A percentile compares a stretch with the other conserved stretches of the same genome.
These are phyloP conservation scores for Scolecobasidium constrictum DNA, from an alignment of 2,329 filamentous ascomycete genomes.

Conservation along the genomic window DNA sequence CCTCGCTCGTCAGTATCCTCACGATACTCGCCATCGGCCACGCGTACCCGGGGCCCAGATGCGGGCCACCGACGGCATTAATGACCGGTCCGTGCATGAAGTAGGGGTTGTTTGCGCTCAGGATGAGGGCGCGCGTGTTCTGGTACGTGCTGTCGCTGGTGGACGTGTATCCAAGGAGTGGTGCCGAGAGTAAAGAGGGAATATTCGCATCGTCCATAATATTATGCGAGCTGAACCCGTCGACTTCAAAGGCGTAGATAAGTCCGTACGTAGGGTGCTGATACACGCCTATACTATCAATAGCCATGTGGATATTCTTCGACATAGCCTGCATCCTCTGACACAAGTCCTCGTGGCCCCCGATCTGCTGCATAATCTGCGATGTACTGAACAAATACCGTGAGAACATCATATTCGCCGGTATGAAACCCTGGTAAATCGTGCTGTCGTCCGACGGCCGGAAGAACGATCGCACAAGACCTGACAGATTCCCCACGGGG, in stretches of 20 bases:
- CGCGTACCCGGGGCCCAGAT: conserved; percentile 33
- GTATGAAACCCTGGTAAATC: conserved; percentile 39
- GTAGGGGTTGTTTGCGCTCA: conserved; percentile 37
- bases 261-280: conserved; percentile 24
- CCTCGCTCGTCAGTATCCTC: conserved; percentile 36
- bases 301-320: conserved; percentile 27
- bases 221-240: conserved; percentile 36
- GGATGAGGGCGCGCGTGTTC: conserved; percentile 34
- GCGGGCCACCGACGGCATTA: conserved; percentile 37
- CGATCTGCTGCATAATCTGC: conserved; percentile 26
- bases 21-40: conserved; percentile 44
- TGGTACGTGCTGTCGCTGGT: conserved; percentile 30
- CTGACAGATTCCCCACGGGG: conserved; percentile 36
- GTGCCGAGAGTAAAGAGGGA: conserved; percentile 53
- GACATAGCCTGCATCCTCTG: conserved; percentile 47
- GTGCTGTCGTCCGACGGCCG: conserved; percentile 39
- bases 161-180: conserved; percentile 48
- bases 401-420: conserved; percentile 60
- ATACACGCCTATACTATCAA: conserved; percentile 34
- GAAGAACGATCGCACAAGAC: conserved; percentile 38
- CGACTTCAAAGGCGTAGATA: conserved; percentile 38
- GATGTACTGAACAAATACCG: conserved; percentile 46
- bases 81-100: conserved; percentile 39
- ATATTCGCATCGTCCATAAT: conserved; percentile 67
- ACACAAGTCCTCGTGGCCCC: conserved; percentile 43